Evolutionary conservation across 495 filamentous ascomycete species (phyloP).

Genomic region (Lasiosphaeriaceae sp.): DNA sequence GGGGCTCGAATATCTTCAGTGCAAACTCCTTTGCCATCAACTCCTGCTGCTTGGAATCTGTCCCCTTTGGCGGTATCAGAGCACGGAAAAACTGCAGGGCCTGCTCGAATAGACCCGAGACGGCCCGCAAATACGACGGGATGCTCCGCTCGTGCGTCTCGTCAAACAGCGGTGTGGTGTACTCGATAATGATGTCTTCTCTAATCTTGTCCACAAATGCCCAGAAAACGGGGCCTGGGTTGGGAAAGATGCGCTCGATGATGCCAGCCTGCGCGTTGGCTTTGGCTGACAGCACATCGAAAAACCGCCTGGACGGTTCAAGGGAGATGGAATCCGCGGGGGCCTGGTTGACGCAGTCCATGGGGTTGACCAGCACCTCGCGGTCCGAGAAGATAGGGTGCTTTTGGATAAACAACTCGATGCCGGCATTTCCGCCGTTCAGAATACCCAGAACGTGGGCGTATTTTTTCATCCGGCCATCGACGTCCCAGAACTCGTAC

Average conservation of each 20-base stretch:
- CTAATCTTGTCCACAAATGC: constrained; percentile 77
- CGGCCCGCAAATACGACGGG: constrained; percentile 77
- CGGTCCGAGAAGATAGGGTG: constrained; percentile 76
- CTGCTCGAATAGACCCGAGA: constrained; percentile 84
- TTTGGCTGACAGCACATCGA: constrained; percentile 63
- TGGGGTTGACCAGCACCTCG: constrained; percentile 66
- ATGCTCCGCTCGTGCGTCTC: constrained; percentile 77
- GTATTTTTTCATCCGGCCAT: constrained; percentile 84
- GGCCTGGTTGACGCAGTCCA: constrained; percentile 77
- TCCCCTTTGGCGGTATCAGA: constrained; percentile 51
- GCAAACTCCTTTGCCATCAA: constrained; percentile 58
- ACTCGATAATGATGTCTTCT: constrained; percentile 82
- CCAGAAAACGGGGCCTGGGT: constrained; percentile 65
- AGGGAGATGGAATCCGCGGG: constrained; percentile 59
- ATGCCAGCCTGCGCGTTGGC: constrained; percentile 81
- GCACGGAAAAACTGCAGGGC: constrained; percentile 68
- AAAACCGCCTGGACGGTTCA: constrained; percentile 77
- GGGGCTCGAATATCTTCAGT: constrained; percentile 75
- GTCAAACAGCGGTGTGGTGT: constrained; percentile 80
- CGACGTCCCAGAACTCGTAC: constrained; percentile 83
- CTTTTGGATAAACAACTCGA: constrained; percentile 84
- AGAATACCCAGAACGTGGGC: constrained; percentile 77
- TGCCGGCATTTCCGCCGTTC: constrained; percentile 73
- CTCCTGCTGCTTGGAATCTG: constrained; percentile 21
- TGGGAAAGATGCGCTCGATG: constrained; percentile 82